phyloP scores from a whole-genome alignment of 805 yeast species.

The Candida silvicultrix region DNA sequence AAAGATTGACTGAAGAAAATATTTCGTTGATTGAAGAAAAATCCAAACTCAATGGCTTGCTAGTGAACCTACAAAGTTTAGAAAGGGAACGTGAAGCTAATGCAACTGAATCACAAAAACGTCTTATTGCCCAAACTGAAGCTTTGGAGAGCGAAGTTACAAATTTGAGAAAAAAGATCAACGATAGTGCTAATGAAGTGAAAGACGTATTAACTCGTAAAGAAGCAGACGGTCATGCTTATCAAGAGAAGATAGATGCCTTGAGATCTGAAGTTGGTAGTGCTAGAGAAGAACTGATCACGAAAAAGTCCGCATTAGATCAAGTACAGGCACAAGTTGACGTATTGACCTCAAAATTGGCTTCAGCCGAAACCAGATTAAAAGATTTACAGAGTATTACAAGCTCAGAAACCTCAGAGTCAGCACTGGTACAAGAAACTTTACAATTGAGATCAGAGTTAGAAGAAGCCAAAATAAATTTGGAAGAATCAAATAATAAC shows the following conservation, averaged over 20 bases:
- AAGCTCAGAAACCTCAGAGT: conserved; percentile 19
- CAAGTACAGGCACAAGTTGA: conserved; percentile 32
- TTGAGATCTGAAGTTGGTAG: conserved; percentile 38
- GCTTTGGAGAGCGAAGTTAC: conserved; percentile 42
- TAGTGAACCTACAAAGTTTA: conserved; percentile 53
- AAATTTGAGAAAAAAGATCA: conserved; percentile 37
- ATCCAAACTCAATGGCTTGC: conserved; percentile 46
- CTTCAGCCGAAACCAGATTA: conserved; percentile 23
- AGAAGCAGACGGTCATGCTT: conserved; percentile 49
- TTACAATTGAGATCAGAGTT: conserved; percentile 30
- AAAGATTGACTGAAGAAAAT: conserved; percentile 46
- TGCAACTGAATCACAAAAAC: conserved; percentile 40
- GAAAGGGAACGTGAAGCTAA: conserved; percentile 56
- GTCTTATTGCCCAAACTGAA: conserved; percentile 43
- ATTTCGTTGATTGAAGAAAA: conserved; percentile 51
- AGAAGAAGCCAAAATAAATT: conserved; percentile 44
- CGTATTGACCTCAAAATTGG: conserved; percentile 24
- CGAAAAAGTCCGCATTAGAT: conserved; percentile 34
- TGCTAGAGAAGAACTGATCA: conserved; percentile 34
- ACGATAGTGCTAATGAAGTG: conserved; percentile 44
- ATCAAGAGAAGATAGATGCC: conserved; percentile 55
- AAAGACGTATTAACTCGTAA: conserved; percentile 43
- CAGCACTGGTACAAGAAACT: conserved; percentile 25
- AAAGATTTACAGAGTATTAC: conserved; percentile 24
- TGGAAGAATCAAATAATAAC: conserved; percentile 50